Base-by-base conservation (phyloP, 306 rosid genomes). In the Gastrolobium bilobum region DNA sequence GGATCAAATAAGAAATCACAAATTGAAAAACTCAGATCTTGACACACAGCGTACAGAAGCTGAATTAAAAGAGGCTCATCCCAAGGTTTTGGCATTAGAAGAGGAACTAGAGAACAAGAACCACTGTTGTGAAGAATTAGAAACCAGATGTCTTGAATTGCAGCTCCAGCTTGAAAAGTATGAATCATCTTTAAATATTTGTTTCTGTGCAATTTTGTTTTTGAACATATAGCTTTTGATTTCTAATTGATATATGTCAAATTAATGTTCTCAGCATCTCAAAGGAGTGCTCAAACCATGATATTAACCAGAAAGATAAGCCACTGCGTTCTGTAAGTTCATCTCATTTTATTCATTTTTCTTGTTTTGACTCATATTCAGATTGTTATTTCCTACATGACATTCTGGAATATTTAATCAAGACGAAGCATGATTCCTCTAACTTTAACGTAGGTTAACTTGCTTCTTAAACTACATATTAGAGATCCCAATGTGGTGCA, bases 101-200 rank as follows among this genome's bases (percentile, higher is more conserved):
- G 88, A 79, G 76, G 92, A 94, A 63, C 82, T 91, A 75, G 92
- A 85, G 74, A 86, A 85, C 37, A 90, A 87, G 76, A 80, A 79
- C 68, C 86, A 66, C 43, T 58, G 71, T 72, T 90, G 86, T 77
- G 94, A 88, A 81, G 94, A 92, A 80, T 82, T 91, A 79, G 96
- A 92, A 74, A 85, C 92, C 69, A 86, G 83, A 72, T 92, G 93
- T 73, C 83, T 89, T 78, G 98, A 92, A 81, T 80, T 84, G 73
- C 97, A 90, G 76, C 91, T 87, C 69, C 97, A 85, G 86, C 85
- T 90, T 58, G 91, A 85, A 83, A 89, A 96, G 98, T 94, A 84
- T 54, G 54, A 43, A 2, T 65, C 2, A 47, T 70, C 75, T 68
- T 64, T 58, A 7, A 57, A 51, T 70, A 60, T 69, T 63, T 77